phyloP scores from a whole-genome alignment of 169 alveolate genomes.

The Plasmodium reichenowi region DNA sequence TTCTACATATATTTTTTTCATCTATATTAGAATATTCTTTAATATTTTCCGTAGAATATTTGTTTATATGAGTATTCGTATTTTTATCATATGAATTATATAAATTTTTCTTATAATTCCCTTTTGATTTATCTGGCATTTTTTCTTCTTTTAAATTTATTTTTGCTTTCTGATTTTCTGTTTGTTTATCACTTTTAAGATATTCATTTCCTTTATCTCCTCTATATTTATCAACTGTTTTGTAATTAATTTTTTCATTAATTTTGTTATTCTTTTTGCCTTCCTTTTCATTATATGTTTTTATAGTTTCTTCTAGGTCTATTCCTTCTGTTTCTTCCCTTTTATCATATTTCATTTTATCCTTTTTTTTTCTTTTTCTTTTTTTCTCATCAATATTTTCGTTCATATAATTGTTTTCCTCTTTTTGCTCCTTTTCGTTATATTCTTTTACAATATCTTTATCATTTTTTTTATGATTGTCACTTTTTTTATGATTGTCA shows the following conservation, averaged over 20 bases:
- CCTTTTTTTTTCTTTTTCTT: neutral
- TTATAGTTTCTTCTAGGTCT: neutral
- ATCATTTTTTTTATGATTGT: neutral
- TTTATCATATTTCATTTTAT: neutral
- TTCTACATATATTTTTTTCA: neutral
- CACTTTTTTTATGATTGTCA: too few relatives aligned
- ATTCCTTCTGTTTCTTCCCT: neutral
- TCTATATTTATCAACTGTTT: neutral
- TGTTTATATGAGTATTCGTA: conserved; percentile 3
- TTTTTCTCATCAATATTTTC: neutral
- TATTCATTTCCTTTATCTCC: conserved; percentile 1
- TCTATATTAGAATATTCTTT: neutral
- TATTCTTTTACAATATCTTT: neutral
- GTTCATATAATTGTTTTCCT: conserved; percentile 8
- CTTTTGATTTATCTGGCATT: neutral
- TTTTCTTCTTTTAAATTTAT: neutral
- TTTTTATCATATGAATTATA: neutral
- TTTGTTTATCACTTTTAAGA: neutral
- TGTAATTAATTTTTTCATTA: neutral
- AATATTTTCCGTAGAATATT: neutral
- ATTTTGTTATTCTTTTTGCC: neutral
- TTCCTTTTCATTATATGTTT: neutral
- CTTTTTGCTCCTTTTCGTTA: neutral
- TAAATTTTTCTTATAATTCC: too few relatives aligned
- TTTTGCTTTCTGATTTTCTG: neutral